Evolutionary conservation across 2,329 filamentous ascomycete species (phyloP).

Genomic region (Arthrobotrys entomopaga): DNA sequence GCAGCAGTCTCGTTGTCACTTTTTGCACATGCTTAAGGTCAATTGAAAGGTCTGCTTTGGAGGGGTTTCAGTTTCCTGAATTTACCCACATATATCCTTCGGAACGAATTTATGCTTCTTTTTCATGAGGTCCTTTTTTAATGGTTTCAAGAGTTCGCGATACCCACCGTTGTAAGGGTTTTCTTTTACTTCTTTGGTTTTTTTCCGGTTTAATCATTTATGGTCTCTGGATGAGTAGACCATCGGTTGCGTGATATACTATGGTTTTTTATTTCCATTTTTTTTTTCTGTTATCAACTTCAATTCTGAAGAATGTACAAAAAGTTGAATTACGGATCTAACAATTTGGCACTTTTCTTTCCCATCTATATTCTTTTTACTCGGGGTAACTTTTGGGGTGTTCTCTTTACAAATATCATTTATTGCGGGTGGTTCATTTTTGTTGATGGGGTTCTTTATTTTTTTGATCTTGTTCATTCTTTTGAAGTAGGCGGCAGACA

Average conservation of each 20-base stretch:
- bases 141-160: conserved; percentile 37
- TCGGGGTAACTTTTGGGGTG: not conserved
- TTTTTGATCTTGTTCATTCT: conserved; percentile 12
- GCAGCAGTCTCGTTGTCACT: not conserved
- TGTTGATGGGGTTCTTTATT: no score
- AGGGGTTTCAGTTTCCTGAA: no score
- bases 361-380: conserved; percentile 10
- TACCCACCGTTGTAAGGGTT: conserved; percentile 8
- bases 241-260: conserved; percentile 40
- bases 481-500: not conserved
- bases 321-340: conserved; percentile 39
- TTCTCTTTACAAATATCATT: conserved; percentile 8
- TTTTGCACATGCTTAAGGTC: no score
- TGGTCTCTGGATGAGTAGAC: conserved; percentile 28
- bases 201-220: conserved; percentile 5
- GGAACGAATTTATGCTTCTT: conserved; percentile 22
- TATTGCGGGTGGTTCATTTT: conserved; percentile 12
- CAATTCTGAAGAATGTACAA: conserved; percentile 4
- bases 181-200: conserved; percentile 20
- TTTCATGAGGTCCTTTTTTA: conserved; percentile 19
- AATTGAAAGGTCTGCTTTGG: no score
- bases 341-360: conserved; percentile 14
- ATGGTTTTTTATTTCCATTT: conserved; percentile 17
- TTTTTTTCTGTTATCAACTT: conserved; percentile 27
- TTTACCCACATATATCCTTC: conserved; percentile 3